phyloP scores from a whole-genome alignment of 164 flowering plant genomes.

The Stephania cephalantha region DNA sequence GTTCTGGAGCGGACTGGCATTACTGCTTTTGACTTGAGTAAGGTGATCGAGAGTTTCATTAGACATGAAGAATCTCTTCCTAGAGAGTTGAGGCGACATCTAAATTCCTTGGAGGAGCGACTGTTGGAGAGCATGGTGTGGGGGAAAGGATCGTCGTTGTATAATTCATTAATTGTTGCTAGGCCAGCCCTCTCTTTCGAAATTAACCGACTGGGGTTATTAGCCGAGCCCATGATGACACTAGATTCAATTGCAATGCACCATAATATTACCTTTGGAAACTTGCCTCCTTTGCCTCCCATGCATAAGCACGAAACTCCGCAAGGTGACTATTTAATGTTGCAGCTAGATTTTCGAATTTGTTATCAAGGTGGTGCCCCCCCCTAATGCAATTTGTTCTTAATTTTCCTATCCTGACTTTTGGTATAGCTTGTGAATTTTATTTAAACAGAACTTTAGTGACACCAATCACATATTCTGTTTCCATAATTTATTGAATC shows the following conservation, averaged over 20 bases:
- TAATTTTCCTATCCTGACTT: background rate
- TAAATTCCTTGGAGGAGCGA: slow-evolving; percentile 91
- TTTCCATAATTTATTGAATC: background rate
- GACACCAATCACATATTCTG: background rate
- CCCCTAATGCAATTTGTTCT: background rate
- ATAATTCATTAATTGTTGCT: slow-evolving; percentile 90
- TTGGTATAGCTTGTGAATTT: background rate
- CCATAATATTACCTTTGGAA: slow-evolving; percentile 54
- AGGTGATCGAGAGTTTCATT: slow-evolving; percentile 97
- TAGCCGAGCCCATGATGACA: slow-evolving; percentile 98
- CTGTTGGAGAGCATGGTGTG: slow-evolving; percentile 96
- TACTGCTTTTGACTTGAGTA: slow-evolving; percentile 98
- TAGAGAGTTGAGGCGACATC: slow-evolving; percentile 83
- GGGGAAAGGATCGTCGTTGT: slow-evolving; percentile 97
- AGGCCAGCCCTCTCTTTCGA: slow-evolving; percentile 67
- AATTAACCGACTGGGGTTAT: slow-evolving; percentile 66
- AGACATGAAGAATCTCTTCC: slow-evolving; percentile 96
- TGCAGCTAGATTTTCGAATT: background rate
- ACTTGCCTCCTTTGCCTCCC: slow-evolving; percentile 44
- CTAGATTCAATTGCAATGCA: slow-evolving; percentile 84
- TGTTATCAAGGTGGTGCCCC: slow-evolving; percentile 1
- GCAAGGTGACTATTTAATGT: slow-evolving; percentile 32
- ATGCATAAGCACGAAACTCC: slow-evolving; percentile 48
- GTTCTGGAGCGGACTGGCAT: slow-evolving; percentile 94
- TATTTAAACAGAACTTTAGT: slow-evolving; percentile 1